Evolutionary conservation across 2,329 filamentous ascomycete genomes (phyloP).

Genomic region (Harringtonia aguacate): DNA sequence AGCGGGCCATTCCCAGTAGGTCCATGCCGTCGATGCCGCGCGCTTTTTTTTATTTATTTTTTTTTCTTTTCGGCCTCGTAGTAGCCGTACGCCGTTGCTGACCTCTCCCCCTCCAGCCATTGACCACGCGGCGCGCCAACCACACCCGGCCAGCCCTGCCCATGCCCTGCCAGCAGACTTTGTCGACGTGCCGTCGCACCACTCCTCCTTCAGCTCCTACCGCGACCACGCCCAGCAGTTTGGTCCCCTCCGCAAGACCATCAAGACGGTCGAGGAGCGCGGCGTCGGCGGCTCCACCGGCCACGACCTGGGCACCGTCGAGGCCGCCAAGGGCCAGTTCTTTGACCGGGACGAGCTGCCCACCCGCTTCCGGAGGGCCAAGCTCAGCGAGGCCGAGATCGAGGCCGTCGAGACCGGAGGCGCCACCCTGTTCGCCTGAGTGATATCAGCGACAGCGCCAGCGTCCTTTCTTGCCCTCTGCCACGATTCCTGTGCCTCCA

Average conservation of each 20-base stretch:
- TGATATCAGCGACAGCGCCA: too few species aligned
- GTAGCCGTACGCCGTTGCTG: too few species aligned
- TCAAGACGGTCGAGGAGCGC: constrained; percentile 22
- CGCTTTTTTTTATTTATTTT: neutral
- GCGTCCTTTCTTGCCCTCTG: too few species aligned
- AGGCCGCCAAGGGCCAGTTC: constrained; percentile 60
- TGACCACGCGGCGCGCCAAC: constrained; percentile 58
- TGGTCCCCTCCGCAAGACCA: constrained; percentile 57
- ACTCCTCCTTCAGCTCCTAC: constrained; percentile 63
- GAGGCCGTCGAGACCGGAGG: constrained; percentile 93
- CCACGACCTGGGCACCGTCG: constrained; percentile 59
- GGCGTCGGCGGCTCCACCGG: constrained; percentile 55
- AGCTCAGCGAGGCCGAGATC: constrained; percentile 74
- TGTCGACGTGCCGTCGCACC: constrained; percentile 32
- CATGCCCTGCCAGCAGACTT: constrained; percentile 49
- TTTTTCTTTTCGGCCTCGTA: neutral
- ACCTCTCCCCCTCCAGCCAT: constrained; percentile 23
- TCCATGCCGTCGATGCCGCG: neutral
- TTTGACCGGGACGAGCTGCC: constrained; percentile 90
- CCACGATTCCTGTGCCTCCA: neutral
- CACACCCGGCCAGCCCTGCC: constrained; percentile 62
- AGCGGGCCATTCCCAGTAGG: constrained; percentile 48
- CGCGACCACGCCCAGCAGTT: constrained; percentile 70
- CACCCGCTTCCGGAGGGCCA: constrained; percentile 64
- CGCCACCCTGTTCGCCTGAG: constrained; percentile 46